Evolutionary conservation across 352 stramenopile genomes (phyloP).

Genomic region (Globisporangium camurandrum): DNA sequence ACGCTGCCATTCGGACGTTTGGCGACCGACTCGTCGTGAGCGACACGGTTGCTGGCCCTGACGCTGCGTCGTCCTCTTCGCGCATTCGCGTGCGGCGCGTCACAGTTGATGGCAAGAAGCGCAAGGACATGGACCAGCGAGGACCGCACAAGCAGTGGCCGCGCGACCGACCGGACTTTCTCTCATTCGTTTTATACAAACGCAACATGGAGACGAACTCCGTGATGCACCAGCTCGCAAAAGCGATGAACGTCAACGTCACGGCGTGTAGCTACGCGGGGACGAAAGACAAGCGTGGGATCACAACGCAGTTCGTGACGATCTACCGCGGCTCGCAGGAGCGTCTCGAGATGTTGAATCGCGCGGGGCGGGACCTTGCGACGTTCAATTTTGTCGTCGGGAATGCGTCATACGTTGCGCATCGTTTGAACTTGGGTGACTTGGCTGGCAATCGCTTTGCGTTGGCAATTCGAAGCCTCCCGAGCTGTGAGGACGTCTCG

Average conservation of each 20-base stretch:
- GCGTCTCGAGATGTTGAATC: constrained; percentile 75
- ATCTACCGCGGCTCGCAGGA: constrained; percentile 73
- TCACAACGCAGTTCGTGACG: constrained; percentile 95
- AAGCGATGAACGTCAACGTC: constrained; percentile 54
- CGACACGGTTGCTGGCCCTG: constrained; percentile 55
- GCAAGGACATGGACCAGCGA: constrained; percentile 71
- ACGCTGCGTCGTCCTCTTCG: constrained; percentile 25
- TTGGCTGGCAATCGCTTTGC: constrained; percentile 94
- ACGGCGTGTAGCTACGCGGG: constrained; percentile 89
- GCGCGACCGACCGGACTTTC: constrained; percentile 77
- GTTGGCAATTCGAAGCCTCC: constrained; percentile 91
- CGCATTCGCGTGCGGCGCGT: constrained; percentile 78
- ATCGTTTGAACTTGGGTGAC: constrained; percentile 90
- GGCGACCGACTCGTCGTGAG: constrained; percentile 65
- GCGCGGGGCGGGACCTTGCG: constrained; percentile 47
- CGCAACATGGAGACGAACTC: constrained; percentile 93
- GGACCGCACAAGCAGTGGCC: constrained; percentile 37
- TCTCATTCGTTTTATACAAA: constrained; percentile 96
- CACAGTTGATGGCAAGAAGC: constrained; percentile 78
- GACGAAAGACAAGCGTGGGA: constrained; percentile 95
- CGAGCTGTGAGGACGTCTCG: constrained; percentile 37
- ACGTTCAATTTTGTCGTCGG: constrained; percentile 90
- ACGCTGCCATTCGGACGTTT: constrained; percentile 76
- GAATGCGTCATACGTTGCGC: constrained; percentile 86
- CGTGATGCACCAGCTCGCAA: constrained; percentile 71